Percentiles rank a stretch among this genome's conserved stretches.
Evolutionary conservation across 805 yeast genomes (phyloP).

Genomic region (Candida methanosorbosa): DNA sequence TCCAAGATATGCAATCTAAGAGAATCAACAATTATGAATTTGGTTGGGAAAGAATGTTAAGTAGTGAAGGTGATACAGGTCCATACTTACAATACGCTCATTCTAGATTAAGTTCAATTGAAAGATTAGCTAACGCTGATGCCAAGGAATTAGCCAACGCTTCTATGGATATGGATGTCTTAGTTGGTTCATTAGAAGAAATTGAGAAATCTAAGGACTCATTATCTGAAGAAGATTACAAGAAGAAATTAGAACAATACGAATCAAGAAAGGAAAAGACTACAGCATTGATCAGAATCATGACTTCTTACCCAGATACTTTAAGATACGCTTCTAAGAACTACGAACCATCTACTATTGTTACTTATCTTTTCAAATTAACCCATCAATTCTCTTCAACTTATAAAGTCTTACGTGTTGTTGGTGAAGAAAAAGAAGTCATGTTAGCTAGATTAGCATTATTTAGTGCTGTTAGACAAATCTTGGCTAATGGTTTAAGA

Average conservation of each 20-base stretch:
- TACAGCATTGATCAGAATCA: conserved; percentile 57
- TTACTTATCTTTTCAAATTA: conserved; percentile 85
- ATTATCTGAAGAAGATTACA: conserved; percentile 19
- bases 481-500: conserved; percentile 80
- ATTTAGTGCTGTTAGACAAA: conserved; percentile 84
- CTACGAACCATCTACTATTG: conserved; percentile 88
- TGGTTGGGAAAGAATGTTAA: conserved; percentile 96
- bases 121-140: conserved; percentile 65
- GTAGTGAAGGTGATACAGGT: conserved; percentile 99
- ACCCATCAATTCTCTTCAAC: conserved; percentile 95
- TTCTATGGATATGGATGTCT: conserved; percentile 19
- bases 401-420: conserved; percentile 93
- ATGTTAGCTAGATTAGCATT: conserved; percentile 89
- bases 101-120: conserved; percentile 90
- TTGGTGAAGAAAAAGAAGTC: conserved; percentile 83
- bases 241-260: conserved; percentile 22
- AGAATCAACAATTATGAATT: conserved; percentile 93
- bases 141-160: conserved; percentile 18
- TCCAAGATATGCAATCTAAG: conserved; percentile 98
- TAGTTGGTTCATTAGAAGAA: conserved; percentile 20
- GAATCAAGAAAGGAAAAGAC: conserved; percentile 22
- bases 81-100: conserved; percentile 98
- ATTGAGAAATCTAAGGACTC: conserved; percentile 9
- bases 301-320: conserved; percentile 89
- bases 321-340: conserved; percentile 76